A percentile compares a stretch with the other conserved stretches of the same genome.
phyloP scores from a whole-genome alignment of 2,329 filamentous ascomycete genomes.

The Cryphonectria carpinicola region DNA sequence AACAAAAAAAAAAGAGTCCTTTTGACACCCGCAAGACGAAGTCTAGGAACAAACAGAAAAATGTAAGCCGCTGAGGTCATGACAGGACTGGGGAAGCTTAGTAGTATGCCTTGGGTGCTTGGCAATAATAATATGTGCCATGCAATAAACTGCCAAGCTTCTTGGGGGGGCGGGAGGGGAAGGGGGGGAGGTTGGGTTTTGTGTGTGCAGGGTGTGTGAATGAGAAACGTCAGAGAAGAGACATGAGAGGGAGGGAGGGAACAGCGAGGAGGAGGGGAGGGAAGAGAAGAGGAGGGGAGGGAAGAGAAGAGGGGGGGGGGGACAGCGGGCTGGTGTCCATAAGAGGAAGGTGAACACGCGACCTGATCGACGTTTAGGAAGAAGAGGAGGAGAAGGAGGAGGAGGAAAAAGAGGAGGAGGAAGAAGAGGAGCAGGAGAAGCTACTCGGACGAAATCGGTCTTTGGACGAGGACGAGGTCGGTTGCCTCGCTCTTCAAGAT shows the following conservation, averaged over 20 bases:
- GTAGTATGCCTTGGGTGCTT: neutral
- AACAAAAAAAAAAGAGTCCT: too few species aligned
- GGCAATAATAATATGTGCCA: neutral
- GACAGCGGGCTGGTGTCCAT: neutral
- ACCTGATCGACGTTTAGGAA: neutral
- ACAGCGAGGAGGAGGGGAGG: neutral
- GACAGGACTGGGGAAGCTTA: neutral
- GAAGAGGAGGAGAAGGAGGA: neutral
- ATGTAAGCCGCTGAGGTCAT: slow-evolving; percentile 7
- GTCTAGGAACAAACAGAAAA: neutral
- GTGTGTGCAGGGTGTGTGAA: neutral
- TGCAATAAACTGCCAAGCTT: neutral
- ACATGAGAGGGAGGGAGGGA: neutral
- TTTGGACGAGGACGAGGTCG: neutral
- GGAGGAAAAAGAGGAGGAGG: too few species aligned
- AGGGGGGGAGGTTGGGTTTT: too few species aligned
- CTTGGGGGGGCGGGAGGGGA: neutral
- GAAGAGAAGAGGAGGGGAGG: neutral
- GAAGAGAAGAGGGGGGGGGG: neutral
- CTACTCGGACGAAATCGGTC: neutral
- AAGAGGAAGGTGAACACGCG: slow-evolving; percentile 5
- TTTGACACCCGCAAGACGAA: neutral
- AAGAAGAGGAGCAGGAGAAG: neutral
- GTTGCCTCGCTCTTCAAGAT: neutral
- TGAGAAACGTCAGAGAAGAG: neutral